A percentile compares a stretch with the other conserved stretches of the same genome.
Evolutionary conservation across 768 basidiomycete species (phyloP).

Genomic region (Fistulinella prunicolor): DNA sequence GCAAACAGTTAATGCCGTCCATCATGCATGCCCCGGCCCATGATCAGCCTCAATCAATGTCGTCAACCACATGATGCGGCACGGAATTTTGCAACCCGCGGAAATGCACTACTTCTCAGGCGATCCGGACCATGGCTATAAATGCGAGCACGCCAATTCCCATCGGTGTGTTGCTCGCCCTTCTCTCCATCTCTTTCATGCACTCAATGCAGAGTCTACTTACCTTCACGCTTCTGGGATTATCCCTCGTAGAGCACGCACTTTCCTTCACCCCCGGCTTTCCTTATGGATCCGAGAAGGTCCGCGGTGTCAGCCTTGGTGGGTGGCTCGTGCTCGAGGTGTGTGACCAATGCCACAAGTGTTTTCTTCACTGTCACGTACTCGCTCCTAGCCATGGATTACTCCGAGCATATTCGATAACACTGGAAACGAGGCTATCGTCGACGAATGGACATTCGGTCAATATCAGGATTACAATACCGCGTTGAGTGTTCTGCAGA

Average conservation of each 20-base stretch:
- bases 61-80: conserved; percentile 7
- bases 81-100: neutral
- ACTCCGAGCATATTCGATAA: conserved; percentile 70
- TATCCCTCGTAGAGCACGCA: conserved; percentile 29
- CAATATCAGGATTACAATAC: conserved; percentile 51
- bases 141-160: conserved; percentile 5
- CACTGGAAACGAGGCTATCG: conserved; percentile 49
- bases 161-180: neutral
- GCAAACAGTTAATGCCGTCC: conserved; percentile 1
- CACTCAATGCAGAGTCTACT: conserved; percentile 19
- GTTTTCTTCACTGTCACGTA: conserved; percentile 32
- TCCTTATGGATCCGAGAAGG: conserved; percentile 68
- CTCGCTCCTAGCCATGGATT: conserved; percentile 67
- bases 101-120: conserved; percentile 6
- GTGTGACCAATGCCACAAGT: conserved; percentile 6
- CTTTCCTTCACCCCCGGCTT: conserved; percentile 51
- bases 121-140: conserved; percentile 13
- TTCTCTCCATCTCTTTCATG: conserved; percentile 56
- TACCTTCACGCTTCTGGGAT: conserved; percentile 22
- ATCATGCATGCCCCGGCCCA: neutral
- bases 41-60: neutral
- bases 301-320: conserved; percentile 84
- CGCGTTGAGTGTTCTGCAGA: conserved; percentile 50
- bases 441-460: conserved; percentile 81
- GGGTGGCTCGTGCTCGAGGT: conserved; percentile 59